Evolutionary conservation across 179 eudicot genomes (phyloP).

Genomic region (Patellifolia procumbens): DNA sequence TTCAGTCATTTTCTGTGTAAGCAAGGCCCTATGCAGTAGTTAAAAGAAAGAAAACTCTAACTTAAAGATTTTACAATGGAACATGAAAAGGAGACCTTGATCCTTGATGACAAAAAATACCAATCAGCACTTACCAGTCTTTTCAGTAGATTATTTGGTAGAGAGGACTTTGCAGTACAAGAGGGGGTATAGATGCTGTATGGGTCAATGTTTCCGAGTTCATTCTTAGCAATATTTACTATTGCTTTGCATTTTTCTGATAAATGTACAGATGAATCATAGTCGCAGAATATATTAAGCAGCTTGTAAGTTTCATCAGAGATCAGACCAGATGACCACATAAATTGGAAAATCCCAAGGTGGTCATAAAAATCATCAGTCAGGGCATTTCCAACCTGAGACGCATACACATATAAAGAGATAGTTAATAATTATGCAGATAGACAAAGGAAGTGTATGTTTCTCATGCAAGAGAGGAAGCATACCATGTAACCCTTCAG

Average conservation of each 20-base stretch:
- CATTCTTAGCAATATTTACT: conserved; percentile 55
- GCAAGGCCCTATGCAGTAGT: background rate
- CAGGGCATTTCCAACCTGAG: conserved; percentile 94
- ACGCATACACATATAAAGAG: conserved; percentile 6
- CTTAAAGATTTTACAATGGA: background rate
- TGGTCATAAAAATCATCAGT: conserved; percentile 81
- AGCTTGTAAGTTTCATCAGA: conserved; percentile 84
- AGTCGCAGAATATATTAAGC: conserved; percentile 59
- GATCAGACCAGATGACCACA: conserved; percentile 96
- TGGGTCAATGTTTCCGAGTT: conserved; percentile 81
- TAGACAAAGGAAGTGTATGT: background rate
- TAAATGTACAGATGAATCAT: conserved; percentile 59
- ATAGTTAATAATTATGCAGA: conserved; percentile 12
- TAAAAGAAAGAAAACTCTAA: background rate
- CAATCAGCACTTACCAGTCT: conserved; percentile 46
- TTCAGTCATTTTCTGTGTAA: background rate
- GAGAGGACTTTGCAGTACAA: conserved; percentile 66
- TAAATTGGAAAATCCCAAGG: conserved; percentile 74
- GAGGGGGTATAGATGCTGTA: conserved; percentile 93
- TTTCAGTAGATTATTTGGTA: conserved; percentile 43
- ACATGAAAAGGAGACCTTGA: background rate
- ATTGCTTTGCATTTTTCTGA: conserved; percentile 55
- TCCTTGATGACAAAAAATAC: background rate
- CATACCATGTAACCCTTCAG: conserved; percentile 92
- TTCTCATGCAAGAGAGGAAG: background rate